Evolutionary conservation across 2,329 filamentous ascomycete species (phyloP), one percentile per base, ranked within the genome.

Genomic region (Aureobasidium uvarum): DNA sequence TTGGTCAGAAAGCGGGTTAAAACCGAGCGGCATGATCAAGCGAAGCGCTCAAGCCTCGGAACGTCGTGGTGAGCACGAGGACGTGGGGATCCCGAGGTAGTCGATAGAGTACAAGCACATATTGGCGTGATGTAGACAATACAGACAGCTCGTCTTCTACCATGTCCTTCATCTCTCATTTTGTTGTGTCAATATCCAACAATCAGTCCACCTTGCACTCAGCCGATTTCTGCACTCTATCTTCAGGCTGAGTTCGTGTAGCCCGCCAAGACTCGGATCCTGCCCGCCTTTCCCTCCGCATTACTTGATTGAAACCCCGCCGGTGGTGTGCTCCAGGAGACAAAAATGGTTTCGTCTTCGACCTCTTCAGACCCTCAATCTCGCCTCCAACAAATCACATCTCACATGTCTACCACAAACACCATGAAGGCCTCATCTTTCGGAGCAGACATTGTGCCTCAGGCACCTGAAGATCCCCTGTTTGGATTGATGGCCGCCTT

Each of bases 401-500:
- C 81, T 74, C 91, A 95, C 79, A 89, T 95, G 84, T 84, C 86
- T 74, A 83, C 86, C 69, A 78, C 78, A 69, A 74, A 80, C 73
- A 83, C 86, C 69, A 78, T 78, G 69, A 75, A 80, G 73, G 76
- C 83, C 66, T 89, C 90, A 71, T 86, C 84, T 74, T 96, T 96
- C 81, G 85, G 88, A 68, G 84, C 89, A 73, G 85, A 90, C 74
- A 81, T 84, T 70, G 91, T 97, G 67, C 91, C 93, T 73, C 89
- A 94, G 79, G 95, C 95, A 67, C 93, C 95, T 55, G 93, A 96
- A 78, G 95, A 99, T 80, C 88, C 94, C 70, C 86, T 99, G 75
- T 99, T 99, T 76, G 93, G 94, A 66, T 82, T 99, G 73, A 92
- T 94, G 85, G 86, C 89, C 69, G 92, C 91, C 68, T 99, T 89